Evolutionary conservation across 495 filamentous ascomycete genomes (phyloP).

Genomic region (Halenospora varia): DNA sequence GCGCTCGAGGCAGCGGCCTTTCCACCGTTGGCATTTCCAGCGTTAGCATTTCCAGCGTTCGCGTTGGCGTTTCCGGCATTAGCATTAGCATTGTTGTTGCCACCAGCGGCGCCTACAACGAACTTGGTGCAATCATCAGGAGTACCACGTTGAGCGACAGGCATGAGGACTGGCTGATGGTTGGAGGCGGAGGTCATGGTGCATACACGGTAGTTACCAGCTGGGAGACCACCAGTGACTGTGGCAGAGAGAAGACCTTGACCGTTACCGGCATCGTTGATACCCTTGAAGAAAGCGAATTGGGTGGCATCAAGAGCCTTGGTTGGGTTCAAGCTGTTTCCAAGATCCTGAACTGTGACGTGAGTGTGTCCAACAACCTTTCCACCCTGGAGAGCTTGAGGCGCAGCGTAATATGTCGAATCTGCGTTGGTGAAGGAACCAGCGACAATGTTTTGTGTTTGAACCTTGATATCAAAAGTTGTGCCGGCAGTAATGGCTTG

Average conservation of each 20-base stretch:
- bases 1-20: no score
- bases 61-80: no score
- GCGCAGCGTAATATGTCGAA: slow-evolving; percentile 64
- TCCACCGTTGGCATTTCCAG: no score
- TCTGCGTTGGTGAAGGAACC: slow-evolving; percentile 65
- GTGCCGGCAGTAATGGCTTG: slow-evolving; percentile 41
- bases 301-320: slow-evolving; percentile 49
- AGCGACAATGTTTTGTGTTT: slow-evolving; percentile 54
- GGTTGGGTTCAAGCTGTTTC: slow-evolving; percentile 43
- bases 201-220: slow-evolving; percentile 67
- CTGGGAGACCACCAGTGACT: slow-evolving; percentile 60
- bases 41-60: no score
- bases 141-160: slow-evolving; percentile 57
- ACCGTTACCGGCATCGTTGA: slow-evolving; percentile 68
- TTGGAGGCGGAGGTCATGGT: slow-evolving; percentile 64
- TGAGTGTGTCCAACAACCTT: slow-evolving; percentile 67
- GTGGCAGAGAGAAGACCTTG: slow-evolving; percentile 50
- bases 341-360: slow-evolving; percentile 63
- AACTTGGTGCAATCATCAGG: no score
- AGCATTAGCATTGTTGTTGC: no score
- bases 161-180: slow-evolving; percentile 76
- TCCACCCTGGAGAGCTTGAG: slow-evolving; percentile 55
- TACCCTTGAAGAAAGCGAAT: slow-evolving; percentile 74
- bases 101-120: no score
- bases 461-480: slow-evolving; percentile 55